Evolutionary conservation across 139 green algal species (phyloP), one percentile per base, ranked within the genome.

Genomic region (Haematococcus lacustris): DNA sequence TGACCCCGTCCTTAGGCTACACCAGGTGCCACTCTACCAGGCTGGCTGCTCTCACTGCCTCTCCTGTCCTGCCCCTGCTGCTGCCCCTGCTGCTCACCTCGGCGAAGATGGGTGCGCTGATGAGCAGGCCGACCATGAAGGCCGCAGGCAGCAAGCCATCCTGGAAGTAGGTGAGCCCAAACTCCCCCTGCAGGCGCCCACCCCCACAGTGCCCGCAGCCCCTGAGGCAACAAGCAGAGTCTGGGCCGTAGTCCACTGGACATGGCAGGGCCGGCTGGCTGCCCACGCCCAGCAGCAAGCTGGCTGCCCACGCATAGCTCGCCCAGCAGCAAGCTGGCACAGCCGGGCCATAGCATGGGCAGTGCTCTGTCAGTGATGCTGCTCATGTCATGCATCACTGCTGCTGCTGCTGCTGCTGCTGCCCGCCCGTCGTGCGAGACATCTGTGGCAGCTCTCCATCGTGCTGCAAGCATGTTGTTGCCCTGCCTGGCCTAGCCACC

Each of bases 111-210:
- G 94, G 93, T 0, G 89, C 94, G 26, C 85, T 87, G 25, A 94
- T 63, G n/a, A 98, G 87, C 38, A 98, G 85, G 2, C 94, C 94
- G 1, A 98, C 84, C 87, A 98, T 93, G 81, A 98, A 98, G 25
- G 90, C 87, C 3, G 91, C 87, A 0, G 91, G 87, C 37, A 98
- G 82, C 47, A 97, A 71, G 0, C 94, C 94, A 78, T 98, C 93
- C 77, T 96, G 76, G n/a, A 91, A 90, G 71, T 96, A 87, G 38
- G 73, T 83, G 2, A 98, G 81, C 2, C 78, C 68, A 73, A 98
- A 97, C 1, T 93, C 88, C 17, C 88, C 88, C 84, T 94, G 76
- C 17, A 69, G n/a, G n/a, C n/a, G n/a, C n/a, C n/a, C n/a, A n/a
- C 37, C 51, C 30, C 47, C 47, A 62, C 6, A n/a, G n/a, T n/a